Evolutionary conservation across 2,329 filamentous ascomycete species (phyloP).

Genomic region (Pseudocercospora pini-densiflorae): DNA sequence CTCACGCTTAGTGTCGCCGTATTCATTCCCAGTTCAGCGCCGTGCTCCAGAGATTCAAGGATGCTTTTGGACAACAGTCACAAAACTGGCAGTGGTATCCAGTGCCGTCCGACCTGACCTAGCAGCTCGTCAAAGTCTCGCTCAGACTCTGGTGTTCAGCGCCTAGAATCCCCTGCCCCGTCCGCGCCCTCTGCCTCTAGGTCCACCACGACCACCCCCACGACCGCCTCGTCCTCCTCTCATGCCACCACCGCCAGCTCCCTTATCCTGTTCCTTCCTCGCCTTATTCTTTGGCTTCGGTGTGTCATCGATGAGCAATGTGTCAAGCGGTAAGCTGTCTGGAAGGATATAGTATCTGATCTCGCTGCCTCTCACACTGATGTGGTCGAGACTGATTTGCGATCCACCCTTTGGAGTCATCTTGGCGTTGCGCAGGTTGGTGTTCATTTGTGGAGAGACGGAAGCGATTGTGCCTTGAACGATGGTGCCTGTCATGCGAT

Average conservation of each 20-base stretch:
- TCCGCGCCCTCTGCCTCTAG: slow-evolving; percentile 38
- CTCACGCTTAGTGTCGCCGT: background rate
- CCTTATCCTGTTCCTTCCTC: slow-evolving; percentile 74
- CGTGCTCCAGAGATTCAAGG: background rate
- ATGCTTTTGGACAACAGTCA: background rate
- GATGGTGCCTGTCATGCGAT: slow-evolving; percentile 72
- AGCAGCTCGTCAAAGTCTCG: background rate
- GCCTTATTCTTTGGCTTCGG: slow-evolving; percentile 99
- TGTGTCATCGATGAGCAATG: slow-evolving; percentile 91
- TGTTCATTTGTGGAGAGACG: slow-evolving; percentile 99
- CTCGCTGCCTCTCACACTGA: slow-evolving; percentile 95
- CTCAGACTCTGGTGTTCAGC: background rate
- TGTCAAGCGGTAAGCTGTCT: slow-evolving; percentile 93
- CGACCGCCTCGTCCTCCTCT: slow-evolving; percentile 57
- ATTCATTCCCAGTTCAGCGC: background rate
- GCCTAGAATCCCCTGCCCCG: slow-evolving; percentile 31
- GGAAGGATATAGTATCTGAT: slow-evolving; percentile 97
- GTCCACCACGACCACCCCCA: slow-evolving; percentile 48
- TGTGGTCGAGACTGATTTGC: slow-evolving; percentile 85
- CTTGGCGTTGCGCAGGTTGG: slow-evolving; percentile 90
- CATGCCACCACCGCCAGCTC: slow-evolving; percentile 44
- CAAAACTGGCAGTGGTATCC: background rate
- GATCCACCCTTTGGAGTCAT: slow-evolving; percentile 92
- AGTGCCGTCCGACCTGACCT: background rate
- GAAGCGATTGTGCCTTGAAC: slow-evolving; percentile 96